Conservation (phyloP, 1,284 basidiomycete genomes). For the Moniliella sp. region DNA sequence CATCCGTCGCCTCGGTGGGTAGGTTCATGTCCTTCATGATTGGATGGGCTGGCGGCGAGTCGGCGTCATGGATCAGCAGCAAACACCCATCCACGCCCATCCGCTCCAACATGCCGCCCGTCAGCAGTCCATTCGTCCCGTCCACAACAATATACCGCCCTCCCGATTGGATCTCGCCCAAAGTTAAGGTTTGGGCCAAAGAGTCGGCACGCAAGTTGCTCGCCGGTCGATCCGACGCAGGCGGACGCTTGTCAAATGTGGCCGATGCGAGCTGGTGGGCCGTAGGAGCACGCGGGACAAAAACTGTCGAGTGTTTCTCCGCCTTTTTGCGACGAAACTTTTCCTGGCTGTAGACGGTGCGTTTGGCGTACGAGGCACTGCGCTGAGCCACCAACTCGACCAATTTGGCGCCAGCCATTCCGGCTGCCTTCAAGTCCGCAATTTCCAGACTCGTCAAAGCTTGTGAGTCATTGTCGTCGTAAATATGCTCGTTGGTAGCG, state of each 20-base stretch:
- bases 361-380: conserved; percentile 16
- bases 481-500: conserved; percentile 33
- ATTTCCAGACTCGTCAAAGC: conserved; percentile 29
- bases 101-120: conserved; percentile 57
- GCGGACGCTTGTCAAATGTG: conserved; percentile 47
- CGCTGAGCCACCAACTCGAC: conserved; percentile 19
- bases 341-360: conserved; percentile 24
- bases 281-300: conserved; percentile 71
- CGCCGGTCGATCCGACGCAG: conserved; percentile 52
- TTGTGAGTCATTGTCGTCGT: conserved; percentile 26
- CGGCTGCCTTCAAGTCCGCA: conserved; percentile 24
- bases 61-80: conserved; percentile 65
- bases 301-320: conserved; percentile 59
- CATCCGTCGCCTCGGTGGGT: conserved; percentile 36
- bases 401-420: conserved; percentile 23
- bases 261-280: conserved; percentile 68
- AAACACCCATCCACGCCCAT: conserved; percentile 53
- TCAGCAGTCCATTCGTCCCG: conserved; percentile 61
- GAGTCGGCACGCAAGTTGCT: conserved; percentile 69
- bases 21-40: conserved; percentile 59
- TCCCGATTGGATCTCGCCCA: conserved; percentile 63
- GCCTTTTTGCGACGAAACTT: conserved; percentile 26
- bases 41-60: conserved; percentile 78
- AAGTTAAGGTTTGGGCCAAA: conserved; percentile 62
- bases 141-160: conserved; percentile 74